phyloP scores from a whole-genome alignment of 345 rosid genomes.

The Cochlearia excelsa region DNA sequence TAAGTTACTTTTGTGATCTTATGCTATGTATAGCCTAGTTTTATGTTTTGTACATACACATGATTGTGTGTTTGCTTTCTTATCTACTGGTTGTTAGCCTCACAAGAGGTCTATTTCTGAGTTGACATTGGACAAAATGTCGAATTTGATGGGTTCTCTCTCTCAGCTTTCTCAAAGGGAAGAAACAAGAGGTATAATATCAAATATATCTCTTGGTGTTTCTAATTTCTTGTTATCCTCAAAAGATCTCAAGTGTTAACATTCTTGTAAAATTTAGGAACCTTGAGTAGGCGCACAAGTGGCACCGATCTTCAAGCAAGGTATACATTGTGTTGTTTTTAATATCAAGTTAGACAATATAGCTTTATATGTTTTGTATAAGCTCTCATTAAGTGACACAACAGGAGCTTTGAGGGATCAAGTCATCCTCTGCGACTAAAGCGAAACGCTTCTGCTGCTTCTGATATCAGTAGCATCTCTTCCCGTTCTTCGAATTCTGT shows the following conservation, averaged over 20 bases:
- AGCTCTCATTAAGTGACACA: background rate
- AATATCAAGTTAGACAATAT: background rate
- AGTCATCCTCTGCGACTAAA: constrained; percentile 50
- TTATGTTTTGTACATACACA: background rate
- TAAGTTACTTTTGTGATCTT: constrained; percentile 39
- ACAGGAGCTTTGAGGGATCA: constrained; percentile 55
- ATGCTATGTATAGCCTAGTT: constrained; percentile 6
- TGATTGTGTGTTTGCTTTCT: constrained; percentile 22
- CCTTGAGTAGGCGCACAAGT: constrained; percentile 53
- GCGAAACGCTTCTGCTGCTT: constrained; percentile 69
- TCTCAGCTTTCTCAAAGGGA: constrained; percentile 55
- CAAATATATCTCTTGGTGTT: background rate
- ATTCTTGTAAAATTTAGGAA: constrained; percentile 40
- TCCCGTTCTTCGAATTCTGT: constrained; percentile 40
- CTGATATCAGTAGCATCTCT: constrained; percentile 64
- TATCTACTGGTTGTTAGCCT: constrained; percentile 42
- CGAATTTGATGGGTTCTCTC: constrained; percentile 64
- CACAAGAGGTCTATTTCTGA: constrained; percentile 79
- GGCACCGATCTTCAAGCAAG: constrained; percentile 56
- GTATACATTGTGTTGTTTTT: constrained; percentile 43
- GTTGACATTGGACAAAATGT: constrained; percentile 69
- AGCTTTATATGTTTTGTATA: background rate
- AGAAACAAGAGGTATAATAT: constrained; percentile 47
- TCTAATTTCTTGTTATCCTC: background rate
- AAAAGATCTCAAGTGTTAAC: background rate